Evolutionary conservation across 768 basidiomycete genomes (phyloP).

Genomic region (Cubamyces lactineus): DNA sequence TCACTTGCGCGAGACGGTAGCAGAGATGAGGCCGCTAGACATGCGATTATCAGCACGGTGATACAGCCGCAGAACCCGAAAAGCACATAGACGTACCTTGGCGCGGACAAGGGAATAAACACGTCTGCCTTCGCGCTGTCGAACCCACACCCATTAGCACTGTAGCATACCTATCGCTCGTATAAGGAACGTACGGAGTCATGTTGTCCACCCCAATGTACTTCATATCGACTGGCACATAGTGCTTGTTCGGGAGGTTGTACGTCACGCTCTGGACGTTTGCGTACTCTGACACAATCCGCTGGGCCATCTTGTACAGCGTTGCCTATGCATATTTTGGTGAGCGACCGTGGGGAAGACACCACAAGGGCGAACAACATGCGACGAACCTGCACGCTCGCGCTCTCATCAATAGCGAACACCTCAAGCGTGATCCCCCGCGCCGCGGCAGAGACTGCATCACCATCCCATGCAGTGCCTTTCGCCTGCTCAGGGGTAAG

Average conservation of each 20-base stretch:
- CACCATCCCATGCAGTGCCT: constrained; percentile 64
- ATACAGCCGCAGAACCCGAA: background rate
- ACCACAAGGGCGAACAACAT: too few species aligned
- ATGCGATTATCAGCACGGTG: background rate
- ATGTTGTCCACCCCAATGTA: constrained; percentile 74
- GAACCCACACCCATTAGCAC: background rate
- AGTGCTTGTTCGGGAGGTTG: constrained; percentile 91
- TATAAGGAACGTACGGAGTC: constrained; percentile 48
- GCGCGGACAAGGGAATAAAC: constrained; percentile 83
- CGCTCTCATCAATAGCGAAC: constrained; percentile 88
- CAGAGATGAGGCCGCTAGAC: constrained; percentile 61
- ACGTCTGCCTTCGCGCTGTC: constrained; percentile 79
- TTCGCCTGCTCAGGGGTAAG: constrained; percentile 29
- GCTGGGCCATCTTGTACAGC: constrained; percentile 84
- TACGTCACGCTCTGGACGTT: constrained; percentile 67
- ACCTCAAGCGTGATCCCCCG: constrained; percentile 71
- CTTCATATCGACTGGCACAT: constrained; percentile 83
- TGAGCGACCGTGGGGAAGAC: background rate
- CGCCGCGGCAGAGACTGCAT: constrained; percentile 53
- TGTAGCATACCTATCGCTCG: background rate
- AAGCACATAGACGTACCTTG: constrained; percentile 57
- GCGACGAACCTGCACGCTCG: constrained; percentile 77
- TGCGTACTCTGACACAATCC: constrained; percentile 67
- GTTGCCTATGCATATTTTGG: constrained; percentile 68
- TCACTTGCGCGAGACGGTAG: constrained; percentile 46